Base-by-base conservation (phyloP, 192 early-diverging fungal species). In the Chytriomyces confervae region DNA sequence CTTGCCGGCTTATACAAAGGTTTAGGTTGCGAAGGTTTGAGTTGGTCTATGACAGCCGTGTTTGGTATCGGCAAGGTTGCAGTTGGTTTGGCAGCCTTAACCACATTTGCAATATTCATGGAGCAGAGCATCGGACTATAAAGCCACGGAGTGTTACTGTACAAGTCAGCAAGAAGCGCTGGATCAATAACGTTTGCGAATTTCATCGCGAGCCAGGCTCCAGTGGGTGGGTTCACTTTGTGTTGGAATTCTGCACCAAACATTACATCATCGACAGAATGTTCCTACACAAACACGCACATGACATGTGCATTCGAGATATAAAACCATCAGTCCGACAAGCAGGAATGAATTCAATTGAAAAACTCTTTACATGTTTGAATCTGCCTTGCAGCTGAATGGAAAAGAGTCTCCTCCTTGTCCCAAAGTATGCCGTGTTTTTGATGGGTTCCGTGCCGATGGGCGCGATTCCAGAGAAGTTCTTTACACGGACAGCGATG, bases 181-280 rank as follows among this genome's bases (percentile, higher is more conserved):
- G 93, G 92, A 79, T 95, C 94, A 72, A 94, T 92, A 67, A 87
- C 85, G 66, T 89, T 88, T 27, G 92, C 88, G 62, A 94, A 90
- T 73, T 90, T 93, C 48, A 94, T 75, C 0, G 92, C 92, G 53
- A 95, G 78, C 65, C 89, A 92, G 7, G 88, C 83, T 27, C 92
- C 89, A 0, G 88, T 89, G 6, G 94, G 94, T 3, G 92, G 86
- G 6, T 84, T 79, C 20, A 93, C 78, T 53, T 92, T 92, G 18
- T 83, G 66, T 69, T 93, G 91, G 75, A 95, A 95, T 65, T 89
- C 86, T 61, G 91, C 90, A 9, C 94, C 94, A 84, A 94, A 95
- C 5, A 95, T 72, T 7, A 95, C 85, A 43, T 92, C 88, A 66
- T 91, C 86, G 16, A 87, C 87, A 4, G 85, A 78, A 81, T 86